Percentiles rank a stretch among this genome's conserved stretches.
phyloP scores from a whole-genome alignment of 1,139 yeast species.

The Hyphopichia burtonii region DNA sequence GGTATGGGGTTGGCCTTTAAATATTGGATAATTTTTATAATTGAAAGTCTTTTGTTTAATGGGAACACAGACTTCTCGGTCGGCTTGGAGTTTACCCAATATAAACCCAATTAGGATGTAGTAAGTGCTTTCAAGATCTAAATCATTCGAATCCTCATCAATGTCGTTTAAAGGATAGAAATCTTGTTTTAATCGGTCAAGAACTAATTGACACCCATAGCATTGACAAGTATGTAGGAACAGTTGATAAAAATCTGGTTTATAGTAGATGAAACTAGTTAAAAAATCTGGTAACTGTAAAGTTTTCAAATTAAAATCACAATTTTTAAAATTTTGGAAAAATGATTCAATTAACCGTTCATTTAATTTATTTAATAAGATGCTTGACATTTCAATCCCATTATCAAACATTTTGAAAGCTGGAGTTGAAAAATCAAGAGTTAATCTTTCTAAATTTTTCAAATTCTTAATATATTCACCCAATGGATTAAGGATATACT shows the following conservation, averaged over 20 bases:
- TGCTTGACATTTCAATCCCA: conserved; percentile 29
- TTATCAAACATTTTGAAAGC: conserved; percentile 42
- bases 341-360: conserved; percentile 39
- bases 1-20: conserved; percentile 39
- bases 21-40: conserved; percentile 32
- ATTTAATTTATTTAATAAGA: conserved; percentile 31
- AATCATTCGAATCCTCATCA: conserved; percentile 1
- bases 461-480: conserved; percentile 30
- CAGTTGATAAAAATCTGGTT: conserved; percentile 37
- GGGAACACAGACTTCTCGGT: conserved; percentile 40
- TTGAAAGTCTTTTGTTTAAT: conserved; percentile 26
- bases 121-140: conserved; percentile 28
- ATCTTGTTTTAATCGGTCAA: conserved; percentile 19
- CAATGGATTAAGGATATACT: conserved; percentile 31
- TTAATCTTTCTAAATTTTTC: conserved; percentile 19
- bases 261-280: conserved; percentile 39
- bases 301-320: conserved; percentile 19
- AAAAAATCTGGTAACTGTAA: conserved; percentile 38
- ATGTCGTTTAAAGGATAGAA: conserved; percentile 22
- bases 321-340: conserved; percentile 22
- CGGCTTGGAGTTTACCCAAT: conserved; percentile 37
- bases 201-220: conserved; percentile 33
- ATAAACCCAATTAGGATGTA: conserved; percentile 36
- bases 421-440: conserved; percentile 37
- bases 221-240: conserved; percentile 39